A percentile compares a stretch with the other conserved stretches of the same genome.
Conservation (phyloP, 352 stramenopile species). For the Globisporangium camurandrum region DNA sequence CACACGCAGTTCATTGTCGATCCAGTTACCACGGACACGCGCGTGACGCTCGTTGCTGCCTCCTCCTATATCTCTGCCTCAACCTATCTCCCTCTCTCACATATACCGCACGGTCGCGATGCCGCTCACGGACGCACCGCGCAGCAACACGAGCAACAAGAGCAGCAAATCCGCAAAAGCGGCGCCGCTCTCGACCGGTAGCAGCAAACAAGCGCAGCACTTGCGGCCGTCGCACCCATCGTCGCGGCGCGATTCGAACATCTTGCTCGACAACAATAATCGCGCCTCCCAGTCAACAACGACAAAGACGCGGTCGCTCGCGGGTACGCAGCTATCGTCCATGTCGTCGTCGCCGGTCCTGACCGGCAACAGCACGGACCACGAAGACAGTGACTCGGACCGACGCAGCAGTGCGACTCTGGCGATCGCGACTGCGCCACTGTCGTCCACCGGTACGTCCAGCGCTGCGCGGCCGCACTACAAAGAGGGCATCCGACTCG, state of each 20-base stretch:
- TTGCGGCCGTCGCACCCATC: conserved; percentile 9
- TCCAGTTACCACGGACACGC: too few species aligned
- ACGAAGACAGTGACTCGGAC: conserved; percentile 6
- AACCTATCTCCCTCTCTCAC: too few species aligned
- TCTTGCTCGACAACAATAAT: conserved; percentile 25
- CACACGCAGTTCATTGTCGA: too few species aligned
- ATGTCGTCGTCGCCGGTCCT: conserved; percentile 12
- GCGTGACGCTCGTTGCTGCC: too few species aligned
- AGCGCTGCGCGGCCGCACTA: conserved; percentile 47
- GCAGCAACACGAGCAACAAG: background rate
- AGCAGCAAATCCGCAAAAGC: background rate
- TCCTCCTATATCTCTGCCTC: too few species aligned
- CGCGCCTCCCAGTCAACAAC: conserved; percentile 68
- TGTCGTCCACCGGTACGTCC: conserved; percentile 3
- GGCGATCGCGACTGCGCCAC: background rate
- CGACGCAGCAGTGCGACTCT: background rate
- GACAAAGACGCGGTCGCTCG: conserved; percentile 22
- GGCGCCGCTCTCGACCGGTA: background rate
- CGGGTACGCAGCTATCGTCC: conserved; percentile 11
- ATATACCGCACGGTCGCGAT: background rate
- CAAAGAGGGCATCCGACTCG: conserved; percentile 75
- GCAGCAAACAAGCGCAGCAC: background rate
- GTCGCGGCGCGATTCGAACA: conserved; percentile 14
- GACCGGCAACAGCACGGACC: conserved; percentile 1
- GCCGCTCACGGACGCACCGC: background rate